Conservation (phyloP, 2,329 filamentous ascomycete species). For the Diaporthe destruens region DNA sequence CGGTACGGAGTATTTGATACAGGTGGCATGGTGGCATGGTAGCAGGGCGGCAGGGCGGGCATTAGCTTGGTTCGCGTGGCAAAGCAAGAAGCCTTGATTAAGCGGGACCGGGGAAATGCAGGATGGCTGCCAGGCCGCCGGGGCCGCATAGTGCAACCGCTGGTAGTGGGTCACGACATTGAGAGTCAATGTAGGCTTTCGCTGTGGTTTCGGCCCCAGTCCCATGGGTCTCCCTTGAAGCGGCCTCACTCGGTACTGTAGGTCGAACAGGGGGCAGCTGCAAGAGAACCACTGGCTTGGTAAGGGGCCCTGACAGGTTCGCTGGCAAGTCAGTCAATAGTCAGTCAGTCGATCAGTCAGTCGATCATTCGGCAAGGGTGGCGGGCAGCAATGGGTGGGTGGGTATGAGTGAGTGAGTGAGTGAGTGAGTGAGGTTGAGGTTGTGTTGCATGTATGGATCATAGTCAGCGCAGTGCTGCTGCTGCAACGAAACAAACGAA, state of each 20-base stretch:
- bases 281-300: conserved; percentile 28
- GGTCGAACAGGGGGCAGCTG: background rate
- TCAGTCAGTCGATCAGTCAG: too few species aligned
- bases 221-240: conserved; percentile 25
- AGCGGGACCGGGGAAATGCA: conserved; percentile 27
- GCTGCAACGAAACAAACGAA: too few species aligned
- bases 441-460: conserved; percentile 21
- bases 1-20: background rate
- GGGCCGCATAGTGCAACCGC: conserved; percentile 16
- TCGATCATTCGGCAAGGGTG: too few species aligned
- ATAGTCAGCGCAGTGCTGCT: conserved; percentile 13
- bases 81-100: background rate
- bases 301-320: conserved; percentile 4
- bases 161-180: conserved; percentile 24
- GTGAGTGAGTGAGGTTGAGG: background rate
- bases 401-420: too few species aligned
- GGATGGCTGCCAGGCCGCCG: background rate
- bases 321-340: background rate
- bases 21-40: too few species aligned
- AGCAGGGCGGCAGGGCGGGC: background rate
- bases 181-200: conserved; percentile 15
- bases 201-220: conserved; percentile 22
- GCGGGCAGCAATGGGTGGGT: background rate
- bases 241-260: background rate
- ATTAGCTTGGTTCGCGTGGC: conserved; percentile 14